phyloP scores from a whole-genome alignment of 768 basidiomycete genomes.

The Kwoniella dejecticola region DNA sequence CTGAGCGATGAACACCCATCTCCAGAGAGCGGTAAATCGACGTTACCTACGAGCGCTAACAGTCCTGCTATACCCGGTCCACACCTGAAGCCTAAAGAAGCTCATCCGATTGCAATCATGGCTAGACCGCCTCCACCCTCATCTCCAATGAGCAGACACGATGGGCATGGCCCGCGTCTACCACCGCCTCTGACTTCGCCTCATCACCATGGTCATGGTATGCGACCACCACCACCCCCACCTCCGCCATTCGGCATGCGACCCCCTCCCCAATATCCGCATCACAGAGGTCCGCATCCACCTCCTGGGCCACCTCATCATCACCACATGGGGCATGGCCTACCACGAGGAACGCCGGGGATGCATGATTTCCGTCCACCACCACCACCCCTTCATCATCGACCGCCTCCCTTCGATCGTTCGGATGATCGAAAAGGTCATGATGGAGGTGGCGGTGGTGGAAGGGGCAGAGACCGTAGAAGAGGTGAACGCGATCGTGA shows the following conservation, averaged over 20 bases:
- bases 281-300: neutral
- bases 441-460: conserved; percentile 10
- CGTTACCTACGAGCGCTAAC: conserved; percentile 11
- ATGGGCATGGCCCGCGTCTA: conserved; percentile 2
- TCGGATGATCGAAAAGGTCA: neutral
- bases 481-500: neutral
- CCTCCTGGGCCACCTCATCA: neutral
- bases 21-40: conserved; percentile 7
- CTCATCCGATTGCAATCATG: neutral
- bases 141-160: neutral
- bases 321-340: neutral
- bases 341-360: neutral
- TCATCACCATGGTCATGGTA: neutral
- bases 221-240: conserved; percentile 6
- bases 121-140: conserved; percentile 16
- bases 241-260: neutral
- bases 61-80: conserved; percentile 22
- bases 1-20: conserved; percentile 1
- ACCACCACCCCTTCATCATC: neutral
- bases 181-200: too few relatives aligned
- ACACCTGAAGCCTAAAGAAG: conserved; percentile 7
- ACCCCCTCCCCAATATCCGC: neutral
- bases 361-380: too few relatives aligned
- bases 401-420: neutral
- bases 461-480: conserved; percentile 17